phyloP scores from a whole-genome alignment of 495 filamentous ascomycete genomes.

The Aspergillus cristatus region DNA sequence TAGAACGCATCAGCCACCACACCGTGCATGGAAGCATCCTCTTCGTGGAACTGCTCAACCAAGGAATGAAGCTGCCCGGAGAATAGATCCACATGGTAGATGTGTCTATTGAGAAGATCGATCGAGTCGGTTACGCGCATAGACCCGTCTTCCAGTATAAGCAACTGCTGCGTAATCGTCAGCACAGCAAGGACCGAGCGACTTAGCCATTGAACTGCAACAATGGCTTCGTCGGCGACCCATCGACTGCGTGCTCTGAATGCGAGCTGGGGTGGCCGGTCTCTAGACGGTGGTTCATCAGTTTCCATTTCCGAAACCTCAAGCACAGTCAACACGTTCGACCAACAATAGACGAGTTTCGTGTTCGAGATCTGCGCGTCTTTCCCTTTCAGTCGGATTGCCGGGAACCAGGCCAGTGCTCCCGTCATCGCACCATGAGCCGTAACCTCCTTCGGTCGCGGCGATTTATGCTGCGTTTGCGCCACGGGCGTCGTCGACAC shows the following conservation, averaged over 20 bases:
- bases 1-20: constrained; percentile 96
- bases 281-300: constrained; percentile 51
- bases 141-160: constrained; percentile 83
- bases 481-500: constrained; percentile 94
- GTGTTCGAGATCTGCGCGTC: constrained; percentile 41
- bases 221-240: constrained; percentile 91
- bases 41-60: constrained; percentile 81
- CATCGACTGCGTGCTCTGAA: constrained; percentile 83
- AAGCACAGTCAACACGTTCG: constrained; percentile 84
- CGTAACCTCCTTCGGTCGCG: constrained; percentile 80
- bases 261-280: constrained; percentile 62
- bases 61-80: constrained; percentile 71
- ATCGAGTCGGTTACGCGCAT: constrained; percentile 90
- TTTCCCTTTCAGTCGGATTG: constrained; percentile 77
- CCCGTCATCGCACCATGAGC: constrained; percentile 87
- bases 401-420: constrained; percentile 94
- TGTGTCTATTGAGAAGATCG: constrained; percentile 83
- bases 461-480: constrained; percentile 89
- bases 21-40: constrained; percentile 83
- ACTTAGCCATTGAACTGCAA: constrained; percentile 93
- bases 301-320: constrained; percentile 67
- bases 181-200: constrained; percentile 85
- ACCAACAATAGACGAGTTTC: constrained; percentile 98
- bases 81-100: constrained; percentile 85
- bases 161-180: constrained; percentile 84